These are phyloP conservation scores for Hypholoma fasciculare DNA, from an alignment of 768 basidiomycete species.

Conservation along the genomic window DNA sequence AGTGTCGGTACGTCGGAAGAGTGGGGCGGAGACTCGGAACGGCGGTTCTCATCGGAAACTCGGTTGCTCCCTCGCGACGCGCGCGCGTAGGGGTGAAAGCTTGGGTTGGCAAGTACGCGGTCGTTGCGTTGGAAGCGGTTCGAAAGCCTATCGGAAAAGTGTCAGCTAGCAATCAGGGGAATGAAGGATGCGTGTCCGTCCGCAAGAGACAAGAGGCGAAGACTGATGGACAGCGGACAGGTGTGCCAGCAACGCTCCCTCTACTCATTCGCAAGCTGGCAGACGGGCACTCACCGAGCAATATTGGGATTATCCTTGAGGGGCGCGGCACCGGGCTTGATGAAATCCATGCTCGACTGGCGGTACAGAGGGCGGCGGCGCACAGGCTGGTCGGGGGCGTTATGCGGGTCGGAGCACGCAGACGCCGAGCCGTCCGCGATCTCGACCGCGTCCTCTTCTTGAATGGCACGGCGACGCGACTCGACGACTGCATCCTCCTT, in stretches of 20 bases:
- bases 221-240: conserved; percentile 1
- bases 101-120: conserved; percentile 45
- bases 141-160: conserved; percentile 48
- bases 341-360: conserved; percentile 88
- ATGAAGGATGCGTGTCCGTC: neutral
- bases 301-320: conserved; percentile 55
- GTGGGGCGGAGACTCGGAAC: conserved; percentile 42
- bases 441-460: conserved; percentile 46
- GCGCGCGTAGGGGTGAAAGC: conserved; percentile 63
- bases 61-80: conserved; percentile 28
- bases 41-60: conserved; percentile 15
- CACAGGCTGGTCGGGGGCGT: conserved; percentile 24
- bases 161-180: conserved; percentile 2
- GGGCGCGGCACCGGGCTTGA: conserved; percentile 51
- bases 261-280: too few species aligned
- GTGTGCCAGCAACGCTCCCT: neutral
- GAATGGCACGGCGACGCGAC: conserved; percentile 39
- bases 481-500: conserved; percentile 43
- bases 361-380: conserved; percentile 63
- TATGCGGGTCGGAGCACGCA: conserved; percentile 20
- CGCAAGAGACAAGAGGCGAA: neutral
- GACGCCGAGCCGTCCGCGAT: conserved; percentile 28
- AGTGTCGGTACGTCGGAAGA: conserved; percentile 39
- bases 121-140: conserved; percentile 67
- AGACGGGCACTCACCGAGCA: conserved; percentile 49